phyloP scores from a whole-genome alignment of 1,139 yeast genomes.

The Diutina ranongensis region DNA sequence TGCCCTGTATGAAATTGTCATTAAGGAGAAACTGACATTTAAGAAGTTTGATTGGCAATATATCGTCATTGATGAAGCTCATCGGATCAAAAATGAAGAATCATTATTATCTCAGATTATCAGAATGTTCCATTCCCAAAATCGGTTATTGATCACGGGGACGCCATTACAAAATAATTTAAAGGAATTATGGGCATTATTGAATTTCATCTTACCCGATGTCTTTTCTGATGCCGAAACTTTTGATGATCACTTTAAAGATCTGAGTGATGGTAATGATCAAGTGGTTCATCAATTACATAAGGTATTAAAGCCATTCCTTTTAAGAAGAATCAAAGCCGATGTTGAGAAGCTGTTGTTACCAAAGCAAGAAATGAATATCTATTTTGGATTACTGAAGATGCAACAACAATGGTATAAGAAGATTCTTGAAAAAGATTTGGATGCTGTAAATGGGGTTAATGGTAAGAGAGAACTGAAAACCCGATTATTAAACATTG shows the following conservation, averaged over 20 bases:
- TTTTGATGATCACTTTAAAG: conserved; percentile 81
- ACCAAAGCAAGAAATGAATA: conserved; percentile 83
- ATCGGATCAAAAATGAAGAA: conserved; percentile 90
- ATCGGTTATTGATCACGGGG: conserved; percentile 83
- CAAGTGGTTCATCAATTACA: conserved; percentile 76
- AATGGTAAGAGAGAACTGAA: conserved; percentile 84
- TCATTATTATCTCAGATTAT: conserved; percentile 83
- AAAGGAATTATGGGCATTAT: conserved; percentile 91
- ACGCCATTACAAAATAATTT: conserved; percentile 91
- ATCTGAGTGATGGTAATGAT: conserved; percentile 30
- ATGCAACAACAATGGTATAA: conserved; percentile 94
- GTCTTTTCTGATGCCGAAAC: conserved; percentile 85
- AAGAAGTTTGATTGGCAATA: conserved; percentile 90
- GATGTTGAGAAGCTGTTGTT: conserved; percentile 87
- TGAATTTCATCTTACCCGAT: conserved; percentile 86
- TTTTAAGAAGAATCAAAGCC: conserved; percentile 78
- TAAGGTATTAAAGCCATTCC: conserved; percentile 75
- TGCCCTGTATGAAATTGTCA: conserved; percentile 88
- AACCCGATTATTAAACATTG: conserved; percentile 80
- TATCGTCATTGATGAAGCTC: conserved; percentile 92
- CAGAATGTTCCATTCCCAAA: conserved; percentile 73
- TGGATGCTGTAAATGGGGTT: conserved; percentile 92
- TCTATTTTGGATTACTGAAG: conserved; percentile 87
- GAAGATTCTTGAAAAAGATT: conserved; percentile 78
- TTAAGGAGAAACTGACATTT: conserved; percentile 71